phyloP scores from a whole-genome alignment of 164 flowering plant species.

The Kalanchoe fedtschenkoi region DNA sequence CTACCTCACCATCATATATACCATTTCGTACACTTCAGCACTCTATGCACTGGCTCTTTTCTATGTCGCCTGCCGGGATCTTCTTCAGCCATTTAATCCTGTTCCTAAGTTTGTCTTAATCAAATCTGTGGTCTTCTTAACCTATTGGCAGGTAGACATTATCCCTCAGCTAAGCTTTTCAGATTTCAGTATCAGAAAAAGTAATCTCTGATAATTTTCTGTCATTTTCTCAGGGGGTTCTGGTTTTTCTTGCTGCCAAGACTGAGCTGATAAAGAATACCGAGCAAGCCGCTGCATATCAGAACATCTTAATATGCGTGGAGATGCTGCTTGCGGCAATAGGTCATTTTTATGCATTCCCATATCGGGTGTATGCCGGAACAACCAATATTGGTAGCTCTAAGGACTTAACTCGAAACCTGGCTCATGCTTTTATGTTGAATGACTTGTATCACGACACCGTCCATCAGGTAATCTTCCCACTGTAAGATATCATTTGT shows the following conservation, averaged over 20 bases:
- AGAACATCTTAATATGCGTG: slow-evolving; percentile 70
- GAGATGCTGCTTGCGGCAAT: slow-evolving; percentile 97
- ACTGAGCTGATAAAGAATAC: slow-evolving; percentile 61
- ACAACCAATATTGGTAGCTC: slow-evolving; percentile 76
- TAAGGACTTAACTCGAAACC: slow-evolving; percentile 55
- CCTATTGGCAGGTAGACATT: slow-evolving; percentile 80
- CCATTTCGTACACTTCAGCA: slow-evolving; percentile 79
- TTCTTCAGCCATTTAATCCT: slow-evolving; percentile 95
- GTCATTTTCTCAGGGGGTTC: slow-evolving; percentile 51
- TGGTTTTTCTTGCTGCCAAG: slow-evolving; percentile 94
- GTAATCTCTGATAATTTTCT: slow-evolving; percentile 13
- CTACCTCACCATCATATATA: slow-evolving; percentile 86
- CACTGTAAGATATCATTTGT: neutral
- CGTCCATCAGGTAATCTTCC: slow-evolving; percentile 69
- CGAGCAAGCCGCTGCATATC: slow-evolving; percentile 81
- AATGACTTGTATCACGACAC: slow-evolving; percentile 95
- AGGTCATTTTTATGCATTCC: slow-evolving; percentile 88
- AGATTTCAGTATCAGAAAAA: neutral
- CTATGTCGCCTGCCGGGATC: slow-evolving; percentile 90
- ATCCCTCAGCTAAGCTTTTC: neutral
- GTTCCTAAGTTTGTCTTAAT: slow-evolving; percentile 93
- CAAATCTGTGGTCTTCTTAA: slow-evolving; percentile 88
- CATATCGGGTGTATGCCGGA: slow-evolving; percentile 93
- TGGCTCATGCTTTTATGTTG: slow-evolving; percentile 79
- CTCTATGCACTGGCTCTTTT: slow-evolving; percentile 87